Percentiles rank a stretch among this genome's conserved stretches.
phyloP scores from a whole-genome alignment of 148 eudicot genomes.

The Camellia granthamiana region DNA sequence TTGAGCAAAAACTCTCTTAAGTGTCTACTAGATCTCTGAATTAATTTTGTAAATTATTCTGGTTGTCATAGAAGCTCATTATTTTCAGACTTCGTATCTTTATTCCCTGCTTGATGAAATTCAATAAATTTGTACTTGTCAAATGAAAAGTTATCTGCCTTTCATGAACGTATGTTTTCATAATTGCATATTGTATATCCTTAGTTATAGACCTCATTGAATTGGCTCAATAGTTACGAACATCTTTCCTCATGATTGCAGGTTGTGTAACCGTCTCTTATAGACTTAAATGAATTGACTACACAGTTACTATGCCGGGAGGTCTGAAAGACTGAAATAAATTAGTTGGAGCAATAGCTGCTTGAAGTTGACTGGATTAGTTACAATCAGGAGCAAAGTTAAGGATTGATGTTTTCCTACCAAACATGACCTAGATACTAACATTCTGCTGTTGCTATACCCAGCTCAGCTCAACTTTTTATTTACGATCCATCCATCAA shows the following conservation, averaged over 20 bases:
- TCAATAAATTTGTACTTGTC: not conserved
- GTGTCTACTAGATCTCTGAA: too few relatives aligned
- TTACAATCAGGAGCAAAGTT: too few relatives aligned
- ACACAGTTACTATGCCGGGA: too few relatives aligned
- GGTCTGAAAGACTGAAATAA: too few relatives aligned
- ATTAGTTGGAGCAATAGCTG: too few relatives aligned
- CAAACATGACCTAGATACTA: too few relatives aligned
- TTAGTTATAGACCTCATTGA: slow-evolving; percentile 2
- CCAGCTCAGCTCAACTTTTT: too few relatives aligned
- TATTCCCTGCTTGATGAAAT: not conserved
- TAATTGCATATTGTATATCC: slow-evolving; percentile 6
- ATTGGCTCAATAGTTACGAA: not conserved
- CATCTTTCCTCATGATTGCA: not conserved
- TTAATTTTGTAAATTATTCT: not conserved
- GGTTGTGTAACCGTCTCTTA: slow-evolving; percentile 2
- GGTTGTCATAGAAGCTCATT: not conserved
- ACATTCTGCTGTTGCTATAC: too few relatives aligned
- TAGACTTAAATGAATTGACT: not conserved
- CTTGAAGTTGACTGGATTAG: too few relatives aligned
- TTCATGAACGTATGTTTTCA: not conserved
- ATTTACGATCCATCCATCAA: too few relatives aligned
- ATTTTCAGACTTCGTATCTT: not conserved
- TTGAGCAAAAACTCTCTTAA: too few relatives aligned
- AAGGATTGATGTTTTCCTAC: too few relatives aligned
- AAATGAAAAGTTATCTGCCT: slow-evolving; percentile 4